Evolutionary conservation across 1,284 basidiomycete genomes (phyloP).

Genomic region (Rhizopogon hawkerae): DNA sequence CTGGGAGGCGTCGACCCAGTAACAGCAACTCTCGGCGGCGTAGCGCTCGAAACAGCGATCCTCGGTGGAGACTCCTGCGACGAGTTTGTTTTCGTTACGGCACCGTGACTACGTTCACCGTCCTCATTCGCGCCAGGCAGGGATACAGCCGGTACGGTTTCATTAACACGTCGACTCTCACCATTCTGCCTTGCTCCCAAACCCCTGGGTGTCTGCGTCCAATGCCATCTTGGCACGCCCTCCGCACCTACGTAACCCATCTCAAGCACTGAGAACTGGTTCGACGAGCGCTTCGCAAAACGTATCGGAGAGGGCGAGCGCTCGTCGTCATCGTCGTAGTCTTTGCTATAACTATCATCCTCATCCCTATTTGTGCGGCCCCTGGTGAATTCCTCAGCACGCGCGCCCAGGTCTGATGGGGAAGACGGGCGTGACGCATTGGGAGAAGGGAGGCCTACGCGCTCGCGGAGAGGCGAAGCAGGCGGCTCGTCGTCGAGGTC

Average conservation of each 20-base stretch:
- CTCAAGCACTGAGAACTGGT: background rate
- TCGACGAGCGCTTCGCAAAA: background rate
- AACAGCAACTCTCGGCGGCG: background rate
- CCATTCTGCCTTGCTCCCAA: background rate
- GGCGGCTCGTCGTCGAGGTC: background rate
- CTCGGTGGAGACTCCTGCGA: conserved; percentile 6
- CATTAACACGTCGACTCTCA: conserved; percentile 1
- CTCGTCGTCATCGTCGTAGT: background rate
- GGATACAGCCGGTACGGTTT: conserved; percentile 16
- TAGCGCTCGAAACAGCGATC: conserved; percentile 12
- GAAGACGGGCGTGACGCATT: background rate
- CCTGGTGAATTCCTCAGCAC: background rate
- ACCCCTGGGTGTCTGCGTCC: background rate
- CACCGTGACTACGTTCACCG: conserved; percentile 2
- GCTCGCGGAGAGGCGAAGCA: background rate
- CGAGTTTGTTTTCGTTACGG: background rate
- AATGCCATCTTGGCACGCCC: background rate
- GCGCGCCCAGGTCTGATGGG: background rate
- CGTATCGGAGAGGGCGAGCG: background rate
- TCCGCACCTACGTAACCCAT: background rate
- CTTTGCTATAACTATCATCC: background rate
- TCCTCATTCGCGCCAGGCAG: conserved; percentile 11
- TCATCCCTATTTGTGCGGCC: background rate
- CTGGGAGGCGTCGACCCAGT: background rate
- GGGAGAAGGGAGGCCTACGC: background rate